phyloP scores from a whole-genome alignment of 768 basidiomycete species.

The Arthromyces matolae region DNA sequence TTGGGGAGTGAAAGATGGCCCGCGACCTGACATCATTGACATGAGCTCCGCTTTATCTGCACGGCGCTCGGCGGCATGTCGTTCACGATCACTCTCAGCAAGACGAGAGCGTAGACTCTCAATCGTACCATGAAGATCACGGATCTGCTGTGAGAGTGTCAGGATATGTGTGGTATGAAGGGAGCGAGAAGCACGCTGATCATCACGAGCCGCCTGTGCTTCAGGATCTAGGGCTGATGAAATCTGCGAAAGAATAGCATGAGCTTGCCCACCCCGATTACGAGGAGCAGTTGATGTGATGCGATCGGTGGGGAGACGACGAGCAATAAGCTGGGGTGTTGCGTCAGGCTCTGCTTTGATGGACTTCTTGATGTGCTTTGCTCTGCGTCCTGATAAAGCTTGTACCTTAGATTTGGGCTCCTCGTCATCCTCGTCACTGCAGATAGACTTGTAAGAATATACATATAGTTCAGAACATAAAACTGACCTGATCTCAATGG shows the following conservation, averaged over 20 bases:
- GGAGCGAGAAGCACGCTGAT: slow-evolving; percentile 17
- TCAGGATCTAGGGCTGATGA: slow-evolving; percentile 23
- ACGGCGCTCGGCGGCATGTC: slow-evolving; percentile 16
- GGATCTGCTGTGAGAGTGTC: slow-evolving; percentile 22
- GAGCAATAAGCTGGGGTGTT: background rate
- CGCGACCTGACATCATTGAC: background rate
- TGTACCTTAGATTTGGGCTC: no score
- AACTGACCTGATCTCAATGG: background rate
- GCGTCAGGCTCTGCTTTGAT: background rate
- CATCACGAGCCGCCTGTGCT: slow-evolving; percentile 19
- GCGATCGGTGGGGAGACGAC: background rate
- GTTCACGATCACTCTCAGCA: slow-evolving; percentile 9
- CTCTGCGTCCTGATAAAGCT: no score
- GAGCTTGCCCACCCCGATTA: slow-evolving; percentile 9
- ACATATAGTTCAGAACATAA: background rate
- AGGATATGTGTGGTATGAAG: slow-evolving; percentile 24
- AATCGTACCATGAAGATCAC: slow-evolving; percentile 19
- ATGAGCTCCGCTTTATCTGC: slow-evolving; percentile 9
- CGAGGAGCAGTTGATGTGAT: slow-evolving; percentile 2
- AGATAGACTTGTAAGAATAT: background rate
- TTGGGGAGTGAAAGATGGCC: no score
- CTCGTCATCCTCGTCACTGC: background rate
- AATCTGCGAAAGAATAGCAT: slow-evolving; percentile 19
- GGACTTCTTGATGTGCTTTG: background rate
- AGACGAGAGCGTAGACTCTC: slow-evolving; percentile 18